These are phyloP conservation scores for Paecilomyces fulvus DNA, from an alignment of 2,329 filamentous ascomycete species.

Conservation along the genomic window DNA sequence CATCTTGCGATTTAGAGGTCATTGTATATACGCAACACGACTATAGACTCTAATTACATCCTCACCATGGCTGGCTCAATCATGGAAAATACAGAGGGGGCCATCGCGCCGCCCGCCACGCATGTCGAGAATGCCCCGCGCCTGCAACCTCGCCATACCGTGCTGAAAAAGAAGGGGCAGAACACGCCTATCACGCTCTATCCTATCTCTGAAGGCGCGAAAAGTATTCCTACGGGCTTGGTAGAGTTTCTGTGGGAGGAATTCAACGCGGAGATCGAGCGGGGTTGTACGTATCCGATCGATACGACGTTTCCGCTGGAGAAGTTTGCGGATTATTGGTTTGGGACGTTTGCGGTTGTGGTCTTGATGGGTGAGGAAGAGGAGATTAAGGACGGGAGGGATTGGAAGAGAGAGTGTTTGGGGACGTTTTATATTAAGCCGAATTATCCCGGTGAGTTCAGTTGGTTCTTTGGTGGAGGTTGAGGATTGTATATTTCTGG, in stretches of 20 bases:
- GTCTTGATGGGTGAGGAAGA: slow-evolving; percentile 16
- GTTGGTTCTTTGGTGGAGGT: not conserved
- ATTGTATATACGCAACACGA: too few species aligned
- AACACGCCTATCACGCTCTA: slow-evolving; percentile 17
- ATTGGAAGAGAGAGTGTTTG: slow-evolving; percentile 28
- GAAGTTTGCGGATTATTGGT: slow-evolving; percentile 28
- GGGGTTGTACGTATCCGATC: slow-evolving; percentile 32
- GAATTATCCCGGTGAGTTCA: slow-evolving; percentile 30
- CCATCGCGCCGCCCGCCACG: not conserved
- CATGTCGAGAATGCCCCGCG: slow-evolving; percentile 3
- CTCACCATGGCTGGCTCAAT: not conserved
- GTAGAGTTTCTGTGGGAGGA: slow-evolving; percentile 22
- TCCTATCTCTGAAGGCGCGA: slow-evolving; percentile 16
- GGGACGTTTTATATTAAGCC: slow-evolving; percentile 35
- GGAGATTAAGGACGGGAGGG: slow-evolving; percentile 15
- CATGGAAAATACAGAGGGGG: not conserved
- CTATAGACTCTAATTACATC: not conserved
- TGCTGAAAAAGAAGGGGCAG: slow-evolving; percentile 18
- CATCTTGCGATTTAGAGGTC: too few species aligned
- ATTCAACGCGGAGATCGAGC: slow-evolving; percentile 26
- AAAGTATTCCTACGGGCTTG: slow-evolving; percentile 15
- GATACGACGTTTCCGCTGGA: slow-evolving; percentile 22
- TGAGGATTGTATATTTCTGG: not conserved
- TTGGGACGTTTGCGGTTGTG: slow-evolving; percentile 29
- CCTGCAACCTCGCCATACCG: slow-evolving; percentile 15